A percentile compares a stretch with the other conserved stretches of the same genome.
These are phyloP conservation scores for Tetrahymena malaccensis DNA, from an alignment of 73 alveolate genomes.

Conservation along the genomic window DNA sequence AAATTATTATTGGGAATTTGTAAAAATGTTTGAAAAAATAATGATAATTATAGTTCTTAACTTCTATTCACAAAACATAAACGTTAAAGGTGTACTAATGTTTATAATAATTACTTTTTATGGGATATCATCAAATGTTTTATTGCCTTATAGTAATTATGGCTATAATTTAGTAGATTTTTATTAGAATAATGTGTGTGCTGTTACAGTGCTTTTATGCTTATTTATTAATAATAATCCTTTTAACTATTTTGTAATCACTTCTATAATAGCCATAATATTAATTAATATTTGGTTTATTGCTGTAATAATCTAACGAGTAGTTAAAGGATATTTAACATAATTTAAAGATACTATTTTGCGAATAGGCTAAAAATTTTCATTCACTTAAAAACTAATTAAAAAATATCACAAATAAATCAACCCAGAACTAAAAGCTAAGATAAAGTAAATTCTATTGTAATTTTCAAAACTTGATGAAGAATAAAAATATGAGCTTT, in stretches of 20 bases:
- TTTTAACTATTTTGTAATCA: not conserved
- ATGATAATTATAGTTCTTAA: not conserved
- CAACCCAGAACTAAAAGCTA: not conserved
- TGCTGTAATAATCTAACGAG: not conserved
- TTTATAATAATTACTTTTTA: not conserved
- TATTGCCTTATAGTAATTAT: not conserved
- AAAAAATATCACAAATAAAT: not conserved
- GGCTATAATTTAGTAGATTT: not conserved
- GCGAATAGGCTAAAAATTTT: not conserved
- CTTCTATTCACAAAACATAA: not conserved
- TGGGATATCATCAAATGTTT: not conserved
- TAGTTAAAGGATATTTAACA: not conserved
- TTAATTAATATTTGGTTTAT: not conserved
- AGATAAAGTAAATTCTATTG: not conserved
- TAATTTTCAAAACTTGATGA: not conserved
- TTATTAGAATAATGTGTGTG: not conserved
- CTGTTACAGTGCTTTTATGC: not conserved
- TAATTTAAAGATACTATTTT: not conserved
- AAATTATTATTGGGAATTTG: slow-evolving; percentile 26
- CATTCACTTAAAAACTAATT: not conserved
- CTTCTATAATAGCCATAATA: not conserved
- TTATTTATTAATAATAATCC: not conserved
- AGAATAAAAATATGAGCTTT: not conserved
- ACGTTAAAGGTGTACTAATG: not conserved
- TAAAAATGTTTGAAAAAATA: slow-evolving; percentile 5